Evolutionary conservation across 2,329 filamentous ascomycete genomes (phyloP).

Genomic region (Amphichorda felina): DNA sequence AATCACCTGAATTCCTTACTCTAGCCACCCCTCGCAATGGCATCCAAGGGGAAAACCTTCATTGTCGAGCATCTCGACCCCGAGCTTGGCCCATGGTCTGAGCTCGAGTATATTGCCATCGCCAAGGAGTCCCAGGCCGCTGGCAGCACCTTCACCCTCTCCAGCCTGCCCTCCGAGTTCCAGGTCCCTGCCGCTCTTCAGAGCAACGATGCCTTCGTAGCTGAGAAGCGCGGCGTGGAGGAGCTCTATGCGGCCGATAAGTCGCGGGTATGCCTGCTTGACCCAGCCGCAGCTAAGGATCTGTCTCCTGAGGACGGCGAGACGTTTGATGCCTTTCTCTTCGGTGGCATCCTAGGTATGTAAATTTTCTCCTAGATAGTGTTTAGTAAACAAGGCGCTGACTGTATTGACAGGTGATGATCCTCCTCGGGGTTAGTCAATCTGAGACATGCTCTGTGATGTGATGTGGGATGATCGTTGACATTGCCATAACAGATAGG

Average conservation of each 20-base stretch:
- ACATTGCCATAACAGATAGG: constrained; percentile 48
- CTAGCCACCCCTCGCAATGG: background rate
- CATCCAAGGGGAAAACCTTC: constrained; percentile 52
- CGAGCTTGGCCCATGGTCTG: constrained; percentile 88
- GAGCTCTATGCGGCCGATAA: constrained; percentile 65
- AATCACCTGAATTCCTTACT: background rate
- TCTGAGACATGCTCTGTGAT: background rate
- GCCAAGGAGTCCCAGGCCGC: constrained; percentile 63
- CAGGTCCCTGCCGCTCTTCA: constrained; percentile 48
- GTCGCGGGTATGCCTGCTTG: constrained; percentile 73
- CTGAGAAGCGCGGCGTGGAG: constrained; percentile 71
- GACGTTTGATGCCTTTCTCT: constrained; percentile 81
- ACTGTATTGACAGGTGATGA: constrained; percentile 60
- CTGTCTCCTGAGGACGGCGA: constrained; percentile 73
- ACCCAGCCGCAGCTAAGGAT: constrained; percentile 74
- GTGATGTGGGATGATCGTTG: background rate
- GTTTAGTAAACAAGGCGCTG: background rate
- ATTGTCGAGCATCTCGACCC: constrained; percentile 95
- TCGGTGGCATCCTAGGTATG: constrained; percentile 88
- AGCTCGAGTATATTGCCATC: constrained; percentile 84
- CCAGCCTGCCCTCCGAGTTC: constrained; percentile 62
- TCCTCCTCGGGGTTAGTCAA: constrained; percentile 67
- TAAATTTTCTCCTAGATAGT: constrained; percentile 3
- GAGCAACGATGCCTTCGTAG: constrained; percentile 48
- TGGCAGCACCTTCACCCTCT: constrained; percentile 64